Conservation (phyloP, 2,329 filamentous ascomycete genomes). For the Ascochyta lentis region DNA sequence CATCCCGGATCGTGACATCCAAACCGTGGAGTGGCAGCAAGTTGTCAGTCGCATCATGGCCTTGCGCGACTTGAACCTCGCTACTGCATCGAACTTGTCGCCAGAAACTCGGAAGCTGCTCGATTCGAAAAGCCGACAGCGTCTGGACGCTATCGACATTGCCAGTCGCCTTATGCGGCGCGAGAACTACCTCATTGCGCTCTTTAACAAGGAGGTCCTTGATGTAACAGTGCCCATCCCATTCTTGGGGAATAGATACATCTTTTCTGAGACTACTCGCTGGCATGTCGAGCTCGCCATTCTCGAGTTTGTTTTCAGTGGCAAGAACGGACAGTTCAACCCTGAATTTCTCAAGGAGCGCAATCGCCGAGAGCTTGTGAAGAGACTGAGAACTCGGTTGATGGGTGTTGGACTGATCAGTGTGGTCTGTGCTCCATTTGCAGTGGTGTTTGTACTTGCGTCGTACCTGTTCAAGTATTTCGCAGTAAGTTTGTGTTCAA, state of each 20-base stretch:
- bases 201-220: conserved; percentile 96
- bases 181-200: conserved; percentile 94
- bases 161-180: conserved; percentile 95
- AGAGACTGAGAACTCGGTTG: conserved; percentile 78
- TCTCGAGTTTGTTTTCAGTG: conserved; percentile 92
- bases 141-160: conserved; percentile 95
- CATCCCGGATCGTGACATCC: conserved; percentile 85
- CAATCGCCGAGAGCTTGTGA: conserved; percentile 78
- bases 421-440: conserved; percentile 83
- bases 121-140: conserved; percentile 87
- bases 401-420: conserved; percentile 85
- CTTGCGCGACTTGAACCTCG: conserved; percentile 83
- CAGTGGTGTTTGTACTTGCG: conserved; percentile 84
- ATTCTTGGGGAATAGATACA: conserved; percentile 76
- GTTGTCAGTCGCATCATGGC: conserved; percentile 85
- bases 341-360: conserved; percentile 85
- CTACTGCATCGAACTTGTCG: conserved; percentile 72
- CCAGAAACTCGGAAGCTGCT: conserved; percentile 67
- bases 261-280: conserved; percentile 88
- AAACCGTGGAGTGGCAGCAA: conserved; percentile 93
- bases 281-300: conserved; percentile 93
- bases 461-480: conserved; percentile 96
- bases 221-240: conserved; percentile 87
- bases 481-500: conserved; percentile 64
- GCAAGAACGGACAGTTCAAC: conserved; percentile 78